These are phyloP conservation scores for Byssoonygena ceratinophila DNA, from an alignment of 2,329 filamentous ascomycete species.

Conservation along the genomic window DNA sequence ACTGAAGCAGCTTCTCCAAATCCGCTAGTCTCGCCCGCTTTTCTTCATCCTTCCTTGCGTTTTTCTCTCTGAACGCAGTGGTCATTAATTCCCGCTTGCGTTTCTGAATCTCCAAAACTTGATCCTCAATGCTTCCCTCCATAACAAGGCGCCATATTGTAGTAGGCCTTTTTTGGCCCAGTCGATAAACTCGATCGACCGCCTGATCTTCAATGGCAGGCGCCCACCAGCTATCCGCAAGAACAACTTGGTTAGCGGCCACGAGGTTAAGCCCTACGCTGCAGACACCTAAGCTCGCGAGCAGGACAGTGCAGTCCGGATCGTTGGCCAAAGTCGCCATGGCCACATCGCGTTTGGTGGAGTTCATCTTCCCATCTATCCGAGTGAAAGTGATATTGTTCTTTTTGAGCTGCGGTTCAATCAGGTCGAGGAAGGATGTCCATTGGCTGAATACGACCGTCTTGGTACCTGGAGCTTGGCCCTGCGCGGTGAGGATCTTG, in stretches of 20 bases:
- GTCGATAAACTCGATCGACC: slow-evolving; percentile 72
- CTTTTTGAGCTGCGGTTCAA: slow-evolving; percentile 56
- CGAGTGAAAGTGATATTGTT: slow-evolving; percentile 55
- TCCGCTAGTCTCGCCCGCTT: slow-evolving; percentile 44
- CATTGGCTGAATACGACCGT: slow-evolving; percentile 76
- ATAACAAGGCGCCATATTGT: slow-evolving; percentile 74
- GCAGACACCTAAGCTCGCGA: slow-evolving; percentile 72
- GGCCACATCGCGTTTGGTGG: slow-evolving; percentile 58
- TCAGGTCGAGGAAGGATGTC: slow-evolving; percentile 65
- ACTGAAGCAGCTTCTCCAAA: slow-evolving; percentile 30
- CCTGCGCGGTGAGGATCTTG: slow-evolving; percentile 60
- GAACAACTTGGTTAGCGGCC: slow-evolving; percentile 72
- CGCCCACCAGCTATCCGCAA: slow-evolving; percentile 84
- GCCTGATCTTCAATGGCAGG: slow-evolving; percentile 89
- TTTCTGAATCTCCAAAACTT: slow-evolving; percentile 65
- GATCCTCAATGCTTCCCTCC: slow-evolving; percentile 69
- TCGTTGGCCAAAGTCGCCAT: slow-evolving; percentile 59
- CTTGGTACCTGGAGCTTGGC: slow-evolving; percentile 56
- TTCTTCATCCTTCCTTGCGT: slow-evolving; percentile 45
- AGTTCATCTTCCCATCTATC: slow-evolving; percentile 71
- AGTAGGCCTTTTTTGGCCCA: slow-evolving; percentile 69
- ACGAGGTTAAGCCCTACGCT: slow-evolving; percentile 79
- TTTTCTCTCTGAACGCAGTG: slow-evolving; percentile 65
- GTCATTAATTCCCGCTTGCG: slow-evolving; percentile 69
- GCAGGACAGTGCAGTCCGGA: slow-evolving; percentile 58